Percentiles rank a stretch among this genome's conserved stretches.
These are phyloP conservation scores for Vaccinium myrtillus DNA, from an alignment of 148 eudicot species.

Conservation along the genomic window DNA sequence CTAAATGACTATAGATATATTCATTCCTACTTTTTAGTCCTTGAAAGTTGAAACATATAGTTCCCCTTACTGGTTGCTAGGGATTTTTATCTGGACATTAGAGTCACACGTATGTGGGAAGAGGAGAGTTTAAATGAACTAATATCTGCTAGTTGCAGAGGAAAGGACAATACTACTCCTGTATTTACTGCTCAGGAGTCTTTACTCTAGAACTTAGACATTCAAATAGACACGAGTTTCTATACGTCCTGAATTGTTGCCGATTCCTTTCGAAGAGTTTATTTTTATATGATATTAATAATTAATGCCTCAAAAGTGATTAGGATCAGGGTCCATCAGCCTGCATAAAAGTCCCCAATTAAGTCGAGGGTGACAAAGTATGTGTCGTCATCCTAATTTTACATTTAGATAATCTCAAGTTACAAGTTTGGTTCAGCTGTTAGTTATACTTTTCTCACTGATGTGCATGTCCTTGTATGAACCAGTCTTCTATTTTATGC, in stretches of 20 bases:
- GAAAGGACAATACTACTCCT: neutral
- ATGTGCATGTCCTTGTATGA: neutral
- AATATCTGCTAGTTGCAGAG: neutral
- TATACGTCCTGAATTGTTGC: neutral
- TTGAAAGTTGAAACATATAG: neutral
- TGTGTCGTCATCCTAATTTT: neutral
- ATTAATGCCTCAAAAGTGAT: neutral
- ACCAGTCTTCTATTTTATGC: neutral
- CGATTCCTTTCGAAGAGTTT: neutral
- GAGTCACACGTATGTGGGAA: neutral
- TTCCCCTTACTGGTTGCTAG: neutral
- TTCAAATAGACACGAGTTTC: neutral
- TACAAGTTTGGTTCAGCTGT: slow-evolving; percentile 3
- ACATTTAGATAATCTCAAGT: neutral
- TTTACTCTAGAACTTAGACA: neutral
- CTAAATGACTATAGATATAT: neutral
- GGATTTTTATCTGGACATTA: neutral
- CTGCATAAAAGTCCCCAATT: neutral
- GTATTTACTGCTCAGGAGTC: neutral
- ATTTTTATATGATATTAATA: neutral
- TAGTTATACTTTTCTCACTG: neutral
- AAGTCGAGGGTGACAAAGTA: neutral
- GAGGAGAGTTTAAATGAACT: neutral
- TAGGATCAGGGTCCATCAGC: slow-evolving; percentile 6
- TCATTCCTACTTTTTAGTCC: neutral